Percentiles rank a stretch among this genome's conserved stretches.
Conservation (phyloP, 2,329 filamentous ascomycete species). For the Calonectria henricotiae region DNA sequence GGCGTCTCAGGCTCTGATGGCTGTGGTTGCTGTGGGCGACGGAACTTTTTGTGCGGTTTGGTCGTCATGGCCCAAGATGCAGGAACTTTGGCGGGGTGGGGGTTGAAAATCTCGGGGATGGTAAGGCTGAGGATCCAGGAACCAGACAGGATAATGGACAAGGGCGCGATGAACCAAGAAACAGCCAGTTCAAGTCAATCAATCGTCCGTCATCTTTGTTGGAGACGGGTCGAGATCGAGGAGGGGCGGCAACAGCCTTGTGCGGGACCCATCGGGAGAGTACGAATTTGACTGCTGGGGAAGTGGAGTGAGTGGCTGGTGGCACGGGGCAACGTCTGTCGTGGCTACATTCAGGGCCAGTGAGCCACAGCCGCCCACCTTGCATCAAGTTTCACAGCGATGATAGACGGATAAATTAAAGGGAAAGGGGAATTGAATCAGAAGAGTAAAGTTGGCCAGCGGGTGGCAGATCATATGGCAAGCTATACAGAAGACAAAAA, state of each 20-base stretch:
- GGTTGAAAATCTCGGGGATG: neutral
- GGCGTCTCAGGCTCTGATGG: conserved; percentile 46
- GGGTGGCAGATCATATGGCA: no score
- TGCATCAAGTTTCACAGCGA: neutral
- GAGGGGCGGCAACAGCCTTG: conserved; percentile 16
- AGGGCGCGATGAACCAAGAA: neutral
- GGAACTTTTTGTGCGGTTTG: conserved; percentile 22
- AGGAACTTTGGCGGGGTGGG: neutral
- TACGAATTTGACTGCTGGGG: conserved; percentile 2
- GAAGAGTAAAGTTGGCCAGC: no score
- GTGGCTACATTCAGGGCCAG: neutral
- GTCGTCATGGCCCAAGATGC: conserved; percentile 13
- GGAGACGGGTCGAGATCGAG: conserved; percentile 4
- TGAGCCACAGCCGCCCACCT: neutral
- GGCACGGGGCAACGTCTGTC: neutral
- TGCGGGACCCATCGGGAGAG: neutral
- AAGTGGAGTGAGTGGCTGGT: conserved; percentile 20
- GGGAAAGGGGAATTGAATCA: neutral
- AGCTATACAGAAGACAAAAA: no score
- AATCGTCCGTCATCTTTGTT: neutral
- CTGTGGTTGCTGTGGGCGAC: conserved; percentile 11
- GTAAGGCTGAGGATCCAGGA: neutral
- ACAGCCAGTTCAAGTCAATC: neutral
- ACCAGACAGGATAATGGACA: neutral
- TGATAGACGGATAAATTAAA: neutral